Conservation (phyloP, 148 eudicot genomes). For the Diospyros lotus region DNA sequence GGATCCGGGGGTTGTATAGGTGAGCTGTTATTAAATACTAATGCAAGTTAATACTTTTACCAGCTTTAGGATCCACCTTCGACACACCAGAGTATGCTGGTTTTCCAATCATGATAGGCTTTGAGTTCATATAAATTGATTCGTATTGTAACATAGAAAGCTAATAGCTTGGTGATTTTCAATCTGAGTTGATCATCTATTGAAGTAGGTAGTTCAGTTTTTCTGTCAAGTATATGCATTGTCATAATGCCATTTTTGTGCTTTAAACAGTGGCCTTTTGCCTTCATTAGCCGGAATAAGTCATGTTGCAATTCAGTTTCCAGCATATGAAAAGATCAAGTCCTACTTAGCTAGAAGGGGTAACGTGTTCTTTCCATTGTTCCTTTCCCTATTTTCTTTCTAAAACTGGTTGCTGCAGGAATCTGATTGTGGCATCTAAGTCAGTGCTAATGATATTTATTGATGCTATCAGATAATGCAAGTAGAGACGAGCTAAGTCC, state of each 20-base stretch:
- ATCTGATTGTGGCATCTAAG: no score
- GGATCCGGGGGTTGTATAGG: conserved; percentile 82
- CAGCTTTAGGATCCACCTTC: background rate
- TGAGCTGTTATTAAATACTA: conserved; percentile 19
- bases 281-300: conserved; percentile 89
- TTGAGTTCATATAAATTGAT: no score
- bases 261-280: conserved; percentile 77
- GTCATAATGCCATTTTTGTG: conserved; percentile 15
- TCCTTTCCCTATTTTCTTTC: background rate
- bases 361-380: conserved; percentile 20
- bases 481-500: conserved; percentile 52
- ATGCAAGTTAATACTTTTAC: background rate
- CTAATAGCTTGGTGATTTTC: background rate
- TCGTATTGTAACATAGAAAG: no score
- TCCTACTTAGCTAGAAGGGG: conserved; percentile 68
- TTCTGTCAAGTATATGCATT: background rate
- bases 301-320: conserved; percentile 96
- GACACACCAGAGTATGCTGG: background rate
- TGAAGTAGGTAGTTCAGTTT: background rate
- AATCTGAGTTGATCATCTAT: background rate
- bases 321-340: conserved; percentile 83
- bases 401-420: background rate
- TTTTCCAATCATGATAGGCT: no score
- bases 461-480: conserved; percentile 50
- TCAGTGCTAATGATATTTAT: conserved; percentile 9